Evolutionary conservation across 768 basidiomycete genomes (phyloP).

Genomic region (Crucibulum laeve): DNA sequence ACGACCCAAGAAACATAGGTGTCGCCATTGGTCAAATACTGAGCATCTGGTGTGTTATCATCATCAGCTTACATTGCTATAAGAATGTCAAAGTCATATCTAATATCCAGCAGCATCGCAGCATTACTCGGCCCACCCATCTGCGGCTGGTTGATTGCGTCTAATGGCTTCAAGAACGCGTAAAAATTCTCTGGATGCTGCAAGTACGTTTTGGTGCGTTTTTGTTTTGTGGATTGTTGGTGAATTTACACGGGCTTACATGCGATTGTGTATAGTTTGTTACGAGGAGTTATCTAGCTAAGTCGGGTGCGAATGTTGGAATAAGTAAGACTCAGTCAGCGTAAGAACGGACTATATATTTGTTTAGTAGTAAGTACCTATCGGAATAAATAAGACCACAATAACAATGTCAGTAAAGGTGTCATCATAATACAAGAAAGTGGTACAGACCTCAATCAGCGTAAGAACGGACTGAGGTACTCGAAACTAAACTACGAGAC

Average conservation of each 20-base stretch:
- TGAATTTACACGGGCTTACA: background rate
- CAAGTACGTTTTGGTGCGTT: slow-evolving; percentile 4
- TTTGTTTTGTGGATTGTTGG: background rate
- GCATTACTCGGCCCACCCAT: slow-evolving; percentile 10
- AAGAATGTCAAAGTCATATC: slow-evolving; percentile 7
- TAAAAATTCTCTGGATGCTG: slow-evolving; percentile 13
- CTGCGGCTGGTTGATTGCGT: slow-evolving; percentile 10
- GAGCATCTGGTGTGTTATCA: slow-evolving; percentile 9
- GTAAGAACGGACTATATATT: no score
- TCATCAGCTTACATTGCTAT: slow-evolving; percentile 7
- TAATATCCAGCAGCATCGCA: background rate
- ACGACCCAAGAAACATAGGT: slow-evolving; percentile 13
- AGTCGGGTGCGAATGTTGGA: background rate
- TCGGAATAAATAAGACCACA: no score
- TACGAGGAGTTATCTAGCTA: background rate
- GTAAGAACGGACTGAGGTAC: no score
- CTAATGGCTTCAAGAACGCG: slow-evolving; percentile 10
- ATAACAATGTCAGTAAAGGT: no score
- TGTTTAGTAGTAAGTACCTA: no score
- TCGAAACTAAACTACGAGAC: no score
- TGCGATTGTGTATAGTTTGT: background rate
- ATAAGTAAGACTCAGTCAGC: no score
- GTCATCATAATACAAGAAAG: no score
- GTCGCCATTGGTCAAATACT: slow-evolving; percentile 12
- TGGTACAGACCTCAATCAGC: no score